Evolutionary conservation across 441 rosid species (phyloP).

Genomic region (Adansonia grandidieri): DNA sequence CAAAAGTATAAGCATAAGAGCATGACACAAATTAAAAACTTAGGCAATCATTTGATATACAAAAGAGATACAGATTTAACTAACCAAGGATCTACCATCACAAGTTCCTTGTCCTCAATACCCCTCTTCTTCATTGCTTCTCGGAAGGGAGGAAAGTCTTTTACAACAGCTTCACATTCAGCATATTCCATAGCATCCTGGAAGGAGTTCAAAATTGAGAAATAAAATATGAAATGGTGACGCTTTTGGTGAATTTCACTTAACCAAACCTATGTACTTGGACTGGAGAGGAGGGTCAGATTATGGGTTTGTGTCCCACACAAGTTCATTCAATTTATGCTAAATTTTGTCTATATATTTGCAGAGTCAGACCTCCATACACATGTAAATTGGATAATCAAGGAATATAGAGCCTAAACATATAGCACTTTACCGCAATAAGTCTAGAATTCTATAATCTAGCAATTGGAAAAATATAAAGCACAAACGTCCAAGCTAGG

Average conservation of each 20-base stretch:
- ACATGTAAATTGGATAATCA: not conserved
- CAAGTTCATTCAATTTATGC: not conserved
- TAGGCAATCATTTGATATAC: not conserved
- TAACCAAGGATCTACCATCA: conserved; percentile 63
- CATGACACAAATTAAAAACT: conserved; percentile 1
- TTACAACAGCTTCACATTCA: conserved; percentile 59
- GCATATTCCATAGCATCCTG: conserved; percentile 60
- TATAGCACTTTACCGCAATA: not conserved
- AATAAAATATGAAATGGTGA: conserved; percentile 1
- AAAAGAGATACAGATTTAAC: conserved; percentile 20
- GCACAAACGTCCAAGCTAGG: not conserved
- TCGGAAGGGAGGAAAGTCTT: conserved; percentile 47
- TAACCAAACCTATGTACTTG: not conserved
- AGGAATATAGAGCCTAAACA: conserved; percentile 10
- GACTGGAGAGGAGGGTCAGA: not conserved
- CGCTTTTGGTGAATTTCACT: not conserved
- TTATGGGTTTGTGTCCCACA: not conserved
- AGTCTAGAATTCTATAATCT: conserved; percentile 13
- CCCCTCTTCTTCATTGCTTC: conserved; percentile 65
- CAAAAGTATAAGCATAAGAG: conserved; percentile 9
- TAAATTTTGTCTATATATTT: not conserved
- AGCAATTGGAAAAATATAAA: conserved; percentile 5
- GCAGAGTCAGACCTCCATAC: conserved; percentile 8
- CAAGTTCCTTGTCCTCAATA: conserved; percentile 58
- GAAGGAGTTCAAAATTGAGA: conserved; percentile 18